Conservation (phyloP, 257 asterid genomes). For the Solanum chmielewskii region DNA sequence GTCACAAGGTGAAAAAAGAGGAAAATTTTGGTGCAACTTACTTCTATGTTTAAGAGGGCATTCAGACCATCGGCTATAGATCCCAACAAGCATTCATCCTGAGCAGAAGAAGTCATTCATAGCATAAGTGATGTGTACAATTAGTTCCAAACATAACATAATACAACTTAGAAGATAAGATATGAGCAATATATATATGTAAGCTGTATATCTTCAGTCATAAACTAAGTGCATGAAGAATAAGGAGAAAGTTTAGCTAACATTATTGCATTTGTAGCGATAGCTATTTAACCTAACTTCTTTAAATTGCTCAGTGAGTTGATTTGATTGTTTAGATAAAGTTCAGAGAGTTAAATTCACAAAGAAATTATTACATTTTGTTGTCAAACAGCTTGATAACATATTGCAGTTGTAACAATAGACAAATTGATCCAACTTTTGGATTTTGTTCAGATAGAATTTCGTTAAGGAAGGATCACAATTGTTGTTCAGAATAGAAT, state of each 20-base stretch:
- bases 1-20: background rate
- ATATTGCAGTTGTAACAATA: background rate
- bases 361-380: background rate
- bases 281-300: background rate
- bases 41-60: constrained; percentile 81
- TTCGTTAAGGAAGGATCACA: background rate
- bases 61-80: constrained; percentile 84
- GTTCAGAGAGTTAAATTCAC: background rate
- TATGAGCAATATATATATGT: background rate
- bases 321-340: background rate
- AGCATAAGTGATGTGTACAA: background rate
- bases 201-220: background rate
- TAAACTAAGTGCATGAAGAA: background rate
- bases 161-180: background rate
- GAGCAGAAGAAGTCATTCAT: constrained; percentile 1
- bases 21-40: constrained; percentile 21
- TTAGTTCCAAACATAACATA: background rate
- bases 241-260: background rate
- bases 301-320: background rate
- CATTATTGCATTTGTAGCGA: background rate
- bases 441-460: background rate
- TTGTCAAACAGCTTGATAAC: background rate
- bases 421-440: background rate
- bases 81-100: constrained; percentile 61
- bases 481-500: background rate